phyloP scores from a whole-genome alignment of 768 basidiomycete species.

The Megacollybia marginata region DNA sequence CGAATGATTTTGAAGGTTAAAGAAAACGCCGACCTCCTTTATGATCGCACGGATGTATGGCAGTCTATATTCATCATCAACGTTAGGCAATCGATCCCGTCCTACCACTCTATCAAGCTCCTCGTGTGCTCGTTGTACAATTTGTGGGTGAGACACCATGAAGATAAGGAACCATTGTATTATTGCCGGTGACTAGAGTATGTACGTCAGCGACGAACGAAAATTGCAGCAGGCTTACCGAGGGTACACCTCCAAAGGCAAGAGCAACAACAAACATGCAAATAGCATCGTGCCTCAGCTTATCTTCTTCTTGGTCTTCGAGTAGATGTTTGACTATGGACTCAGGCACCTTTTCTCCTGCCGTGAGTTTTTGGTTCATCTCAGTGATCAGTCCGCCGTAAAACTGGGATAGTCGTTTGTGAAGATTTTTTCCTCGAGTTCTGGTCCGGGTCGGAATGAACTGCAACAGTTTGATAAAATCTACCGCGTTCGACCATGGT shows the following conservation, averaged over 20 bases:
- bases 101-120: constrained; percentile 26
- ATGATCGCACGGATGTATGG: constrained; percentile 29
- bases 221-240: constrained; percentile 12
- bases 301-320: constrained; percentile 17
- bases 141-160: constrained; percentile 12
- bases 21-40: constrained; percentile 13
- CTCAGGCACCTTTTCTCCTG: constrained; percentile 24
- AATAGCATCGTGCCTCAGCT: constrained; percentile 21
- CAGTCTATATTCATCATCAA: constrained; percentile 23
- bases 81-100: constrained; percentile 17
- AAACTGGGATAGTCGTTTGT: constrained; percentile 16
- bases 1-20: not conserved
- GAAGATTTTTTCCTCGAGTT: constrained; percentile 9
- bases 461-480: constrained; percentile 13
- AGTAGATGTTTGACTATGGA: constrained; percentile 24
- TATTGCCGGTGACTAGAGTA: constrained; percentile 10
- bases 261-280: constrained; percentile 23
- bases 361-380: constrained; percentile 13
- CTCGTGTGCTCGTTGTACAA: constrained; percentile 16
- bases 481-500: constrained; percentile 14
- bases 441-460: constrained; percentile 9
- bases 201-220: not conserved
- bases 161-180: constrained; percentile 20
- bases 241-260: constrained; percentile 23
- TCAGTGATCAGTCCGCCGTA: constrained; percentile 22